phyloP scores from a whole-genome alignment of 176 grass and related monocot species.

The Themeda triandra region DNA sequence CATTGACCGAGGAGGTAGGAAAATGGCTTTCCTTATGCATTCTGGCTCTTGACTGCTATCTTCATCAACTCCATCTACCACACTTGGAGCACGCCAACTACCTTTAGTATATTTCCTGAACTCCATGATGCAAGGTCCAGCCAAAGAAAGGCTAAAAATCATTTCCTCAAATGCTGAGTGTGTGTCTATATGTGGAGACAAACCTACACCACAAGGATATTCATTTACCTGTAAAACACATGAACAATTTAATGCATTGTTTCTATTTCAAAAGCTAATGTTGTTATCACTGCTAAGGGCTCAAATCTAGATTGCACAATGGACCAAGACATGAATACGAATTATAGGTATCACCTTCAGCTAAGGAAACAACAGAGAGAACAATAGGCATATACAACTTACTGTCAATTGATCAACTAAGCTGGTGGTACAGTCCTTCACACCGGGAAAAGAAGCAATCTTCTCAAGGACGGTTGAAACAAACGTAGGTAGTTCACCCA shows the following conservation, averaged over 20 bases:
- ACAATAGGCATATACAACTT: conserved; percentile 28
- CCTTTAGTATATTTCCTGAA: conserved; percentile 81
- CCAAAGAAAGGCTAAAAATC: conserved; percentile 93
- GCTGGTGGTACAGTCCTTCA: conserved; percentile 34
- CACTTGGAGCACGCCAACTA: conserved; percentile 53
- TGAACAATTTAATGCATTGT: conserved; percentile 28
- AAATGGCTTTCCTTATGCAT: conserved; percentile 71
- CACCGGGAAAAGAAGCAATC: conserved; percentile 57
- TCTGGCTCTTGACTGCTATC: conserved; percentile 28
- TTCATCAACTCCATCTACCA: conserved; percentile 45
- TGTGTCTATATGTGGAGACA: conserved; percentile 95
- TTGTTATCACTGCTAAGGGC: not conserved
- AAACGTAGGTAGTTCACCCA: conserved; percentile 82
- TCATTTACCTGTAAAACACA: conserved; percentile 73
- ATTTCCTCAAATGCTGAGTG: conserved; percentile 95
- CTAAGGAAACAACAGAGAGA: not conserved
- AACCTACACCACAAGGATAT: conserved; percentile 90
- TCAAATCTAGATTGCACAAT: not conserved
- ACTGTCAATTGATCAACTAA: conserved; percentile 86
- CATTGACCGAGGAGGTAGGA: conserved; percentile 73
- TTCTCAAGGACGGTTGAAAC: conserved; percentile 63
- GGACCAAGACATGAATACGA: conserved; percentile 5
- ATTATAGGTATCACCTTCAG: not conserved
- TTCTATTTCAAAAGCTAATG: not conserved
- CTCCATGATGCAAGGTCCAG: conserved; percentile 92